A percentile compares a stretch with the other conserved stretches of the same genome.
Evolutionary conservation across 1,284 basidiomycete species (phyloP).

Genomic region (Ceratobasidium sp.): DNA sequence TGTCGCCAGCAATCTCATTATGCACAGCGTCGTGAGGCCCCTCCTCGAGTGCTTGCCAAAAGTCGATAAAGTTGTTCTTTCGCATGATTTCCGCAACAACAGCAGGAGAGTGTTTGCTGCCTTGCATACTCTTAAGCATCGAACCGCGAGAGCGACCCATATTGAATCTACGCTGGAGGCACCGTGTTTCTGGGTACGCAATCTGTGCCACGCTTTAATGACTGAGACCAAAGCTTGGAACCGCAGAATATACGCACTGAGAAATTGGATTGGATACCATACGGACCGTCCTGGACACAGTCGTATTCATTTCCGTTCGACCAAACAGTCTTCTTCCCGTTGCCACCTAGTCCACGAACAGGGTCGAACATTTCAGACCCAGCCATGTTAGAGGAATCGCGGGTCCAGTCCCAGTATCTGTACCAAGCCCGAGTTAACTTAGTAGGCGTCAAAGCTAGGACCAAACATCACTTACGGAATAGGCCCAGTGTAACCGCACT

Average conservation of each 20-base stretch:
- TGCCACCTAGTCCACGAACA: constrained; percentile 21
- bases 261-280: constrained; percentile 33
- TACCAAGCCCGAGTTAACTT: not conserved
- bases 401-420: constrained; percentile 43
- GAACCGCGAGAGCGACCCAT: not conserved
- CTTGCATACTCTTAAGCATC: not conserved
- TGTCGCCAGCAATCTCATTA: constrained; percentile 36
- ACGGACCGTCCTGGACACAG: constrained; percentile 31
- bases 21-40: constrained; percentile 39
- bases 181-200: constrained; percentile 25
- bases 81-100: constrained; percentile 9
- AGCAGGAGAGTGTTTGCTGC: constrained; percentile 12
- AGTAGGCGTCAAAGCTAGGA: not conserved
- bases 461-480: constrained; percentile 9
- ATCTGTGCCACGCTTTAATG: not conserved
- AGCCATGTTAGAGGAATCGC: constrained; percentile 20
- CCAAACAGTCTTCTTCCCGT: not conserved
- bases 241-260: not conserved
- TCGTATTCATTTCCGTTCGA: not conserved
- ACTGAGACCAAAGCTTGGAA: not conserved
- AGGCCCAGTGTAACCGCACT: constrained; percentile 32
- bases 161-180: constrained; percentile 29
- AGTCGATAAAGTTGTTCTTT: constrained; percentile 8
- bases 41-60: constrained; percentile 20
- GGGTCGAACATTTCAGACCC: constrained; percentile 27